Evolutionary conservation across 805 yeast species (phyloP).

Genomic region (Saccharomyces kudriavzevii): DNA sequence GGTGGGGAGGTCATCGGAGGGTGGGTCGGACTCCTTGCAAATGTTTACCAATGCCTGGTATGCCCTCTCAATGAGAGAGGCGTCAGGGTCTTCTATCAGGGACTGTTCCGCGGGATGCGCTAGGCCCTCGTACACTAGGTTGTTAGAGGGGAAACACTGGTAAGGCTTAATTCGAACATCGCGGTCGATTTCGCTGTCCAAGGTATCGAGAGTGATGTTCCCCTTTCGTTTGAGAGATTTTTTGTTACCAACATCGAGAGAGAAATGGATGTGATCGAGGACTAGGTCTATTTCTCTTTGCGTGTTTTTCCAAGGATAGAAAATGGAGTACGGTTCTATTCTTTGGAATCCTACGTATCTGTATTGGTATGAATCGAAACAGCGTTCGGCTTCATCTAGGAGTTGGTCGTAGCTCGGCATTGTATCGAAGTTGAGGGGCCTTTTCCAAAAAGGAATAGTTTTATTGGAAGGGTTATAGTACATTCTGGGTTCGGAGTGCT

Average conservation of each 20-base stretch:
- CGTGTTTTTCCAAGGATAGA: neutral
- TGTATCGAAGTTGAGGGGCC: neutral
- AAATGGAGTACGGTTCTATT: neutral
- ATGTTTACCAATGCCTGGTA: neutral
- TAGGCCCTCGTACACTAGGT: neutral
- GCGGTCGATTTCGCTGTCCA: neutral
- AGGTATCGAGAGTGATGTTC: neutral
- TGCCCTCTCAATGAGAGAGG: neutral
- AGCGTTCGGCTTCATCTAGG: neutral
- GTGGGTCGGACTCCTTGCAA: neutral
- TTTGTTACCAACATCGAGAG: neutral
- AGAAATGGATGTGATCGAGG: neutral
- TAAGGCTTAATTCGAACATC: neutral
- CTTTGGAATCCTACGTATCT: neutral
- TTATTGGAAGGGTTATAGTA: neutral
- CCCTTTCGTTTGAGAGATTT: neutral
- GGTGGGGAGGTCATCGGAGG: neutral
- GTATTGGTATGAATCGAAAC: neutral
- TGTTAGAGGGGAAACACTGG: neutral
- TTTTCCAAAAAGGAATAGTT: neutral
- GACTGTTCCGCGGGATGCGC: neutral
- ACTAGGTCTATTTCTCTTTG: neutral
- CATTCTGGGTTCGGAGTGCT: neutral
- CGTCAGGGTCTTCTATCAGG: neutral
- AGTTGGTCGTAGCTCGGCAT: neutral